phyloP scores from a whole-genome alignment of 257 asterid species.

The Eustoma russellianum region DNA sequence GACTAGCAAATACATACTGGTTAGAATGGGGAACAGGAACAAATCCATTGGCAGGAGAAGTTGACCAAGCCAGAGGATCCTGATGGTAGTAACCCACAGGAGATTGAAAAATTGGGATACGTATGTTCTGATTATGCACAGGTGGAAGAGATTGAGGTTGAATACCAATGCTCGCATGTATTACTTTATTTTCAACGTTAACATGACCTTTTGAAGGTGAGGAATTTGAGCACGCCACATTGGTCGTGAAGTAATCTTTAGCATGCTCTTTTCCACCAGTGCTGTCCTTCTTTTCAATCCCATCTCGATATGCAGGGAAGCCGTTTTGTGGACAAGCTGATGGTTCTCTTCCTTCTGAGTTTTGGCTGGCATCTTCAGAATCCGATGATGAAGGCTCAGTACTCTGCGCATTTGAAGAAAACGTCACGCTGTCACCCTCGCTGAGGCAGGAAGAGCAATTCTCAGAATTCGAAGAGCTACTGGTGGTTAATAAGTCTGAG shows the following conservation, averaged over 20 bases:
- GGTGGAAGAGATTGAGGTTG: conserved; percentile 51
- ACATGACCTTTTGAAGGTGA: conserved; percentile 30
- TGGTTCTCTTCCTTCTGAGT: conserved; percentile 54
- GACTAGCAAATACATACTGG: conserved; percentile 52
- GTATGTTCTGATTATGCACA: conserved; percentile 47
- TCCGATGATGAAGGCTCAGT: conserved; percentile 71
- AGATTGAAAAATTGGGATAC: conserved; percentile 63
- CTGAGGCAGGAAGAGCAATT: conserved; percentile 80
- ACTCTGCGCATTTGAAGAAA: conserved; percentile 51
- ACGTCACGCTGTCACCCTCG: conserved; percentile 73
- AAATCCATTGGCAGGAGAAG: conserved; percentile 58
- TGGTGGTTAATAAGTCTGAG: conserved; percentile 30
- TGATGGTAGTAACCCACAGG: conserved; percentile 67
- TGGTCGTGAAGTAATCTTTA: conserved; percentile 17
- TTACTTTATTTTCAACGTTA: conserved; percentile 30
- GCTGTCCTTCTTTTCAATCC: conserved; percentile 17
- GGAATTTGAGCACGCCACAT: conserved; percentile 22
- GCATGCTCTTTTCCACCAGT: conserved; percentile 19
- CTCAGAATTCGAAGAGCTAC: conserved; percentile 61
- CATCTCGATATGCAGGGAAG: conserved; percentile 21
- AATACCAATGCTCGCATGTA: conserved; percentile 26
- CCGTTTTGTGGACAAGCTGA: conserved; percentile 31
- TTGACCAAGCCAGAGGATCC: conserved; percentile 56
- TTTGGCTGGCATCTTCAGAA: conserved; percentile 69
- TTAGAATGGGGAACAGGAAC: conserved; percentile 56